Conservation (phyloP, 2,329 filamentous ascomycete species). For the Polytolypa hystricis region DNA sequence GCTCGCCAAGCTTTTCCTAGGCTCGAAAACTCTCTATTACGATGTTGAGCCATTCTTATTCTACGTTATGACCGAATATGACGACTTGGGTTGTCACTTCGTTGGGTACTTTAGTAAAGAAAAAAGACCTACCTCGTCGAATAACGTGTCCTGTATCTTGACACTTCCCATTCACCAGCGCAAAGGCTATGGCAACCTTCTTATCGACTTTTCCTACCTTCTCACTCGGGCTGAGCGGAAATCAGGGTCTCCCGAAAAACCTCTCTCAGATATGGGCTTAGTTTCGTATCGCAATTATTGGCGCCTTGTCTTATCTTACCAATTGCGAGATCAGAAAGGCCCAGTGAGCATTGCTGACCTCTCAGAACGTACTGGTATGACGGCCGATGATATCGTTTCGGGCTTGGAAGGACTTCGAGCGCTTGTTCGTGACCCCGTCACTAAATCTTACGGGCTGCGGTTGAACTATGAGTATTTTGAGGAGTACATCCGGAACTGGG, state of each 20-base stretch:
- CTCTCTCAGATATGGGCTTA: conserved; percentile 91
- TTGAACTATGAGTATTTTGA: conserved; percentile 77
- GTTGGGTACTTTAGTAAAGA: conserved; percentile 99
- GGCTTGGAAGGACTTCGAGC: conserved; percentile 83
- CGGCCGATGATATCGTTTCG: conserved; percentile 89
- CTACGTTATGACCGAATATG: conserved; percentile 89
- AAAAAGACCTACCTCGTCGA: conserved; percentile 84
- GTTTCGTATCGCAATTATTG: conserved; percentile 98
- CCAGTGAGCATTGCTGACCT: conserved; percentile 44
- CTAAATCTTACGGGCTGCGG: conserved; percentile 78
- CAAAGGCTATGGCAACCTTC: conserved; percentile 89
- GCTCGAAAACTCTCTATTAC: conserved; percentile 97
- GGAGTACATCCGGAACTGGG: conserved; percentile 80
- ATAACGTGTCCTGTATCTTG: conserved; percentile 95
- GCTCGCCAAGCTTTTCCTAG: conserved; percentile 89
- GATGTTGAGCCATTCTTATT: conserved; percentile 99
- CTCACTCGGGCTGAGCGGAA: conserved; percentile 87
- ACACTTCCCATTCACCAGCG: conserved; percentile 94
- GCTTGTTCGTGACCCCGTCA: conserved; percentile 78
- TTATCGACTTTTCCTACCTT: conserved; percentile 97
- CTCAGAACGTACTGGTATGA: conserved; percentile 87
- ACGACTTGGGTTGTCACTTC: conserved; percentile 82
- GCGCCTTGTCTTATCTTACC: conserved; percentile 77
- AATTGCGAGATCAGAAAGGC: conserved; percentile 55
- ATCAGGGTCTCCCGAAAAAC: conserved; percentile 93